Evolutionary conservation across 495 filamentous ascomycete species (phyloP).

Genomic region (Lophiostoma macrostomum): DNA sequence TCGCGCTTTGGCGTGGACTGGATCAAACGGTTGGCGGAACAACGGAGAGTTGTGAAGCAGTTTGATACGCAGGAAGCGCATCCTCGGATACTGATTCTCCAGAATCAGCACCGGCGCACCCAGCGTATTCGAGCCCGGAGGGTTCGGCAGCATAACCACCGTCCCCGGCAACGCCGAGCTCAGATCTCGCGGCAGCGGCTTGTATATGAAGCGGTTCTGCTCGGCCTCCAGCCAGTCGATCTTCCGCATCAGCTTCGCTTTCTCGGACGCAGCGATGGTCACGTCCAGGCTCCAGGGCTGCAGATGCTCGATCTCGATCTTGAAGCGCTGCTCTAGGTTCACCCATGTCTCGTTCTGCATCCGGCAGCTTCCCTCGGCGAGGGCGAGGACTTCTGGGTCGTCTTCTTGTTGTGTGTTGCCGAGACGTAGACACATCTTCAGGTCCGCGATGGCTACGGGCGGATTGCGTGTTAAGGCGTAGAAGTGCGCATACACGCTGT

Average conservation of each 20-base stretch:
- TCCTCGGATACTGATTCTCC: constrained; percentile 3
- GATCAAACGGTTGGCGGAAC: not conserved
- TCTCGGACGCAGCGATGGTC: not conserved
- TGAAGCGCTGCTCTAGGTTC: constrained; percentile 13
- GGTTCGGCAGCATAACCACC: constrained; percentile 9
- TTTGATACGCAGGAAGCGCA: constrained; percentile 14
- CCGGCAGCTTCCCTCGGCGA: not conserved
- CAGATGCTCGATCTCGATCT: constrained; percentile 3
- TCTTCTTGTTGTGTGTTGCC: not conserved
- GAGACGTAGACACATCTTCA: constrained; percentile 7
- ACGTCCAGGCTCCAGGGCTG: constrained; percentile 5
- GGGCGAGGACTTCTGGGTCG: not conserved
- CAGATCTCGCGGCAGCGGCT: constrained; percentile 9
- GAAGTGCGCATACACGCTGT: constrained; percentile 5
- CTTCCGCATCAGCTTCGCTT: not conserved
- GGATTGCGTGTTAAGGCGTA: constrained; percentile 8
- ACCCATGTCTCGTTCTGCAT: constrained; percentile 17
- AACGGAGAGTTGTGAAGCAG: not conserved
- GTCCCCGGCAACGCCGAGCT: not conserved
- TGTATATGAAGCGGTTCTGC: constrained; percentile 21
- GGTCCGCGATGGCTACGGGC: constrained; percentile 4
- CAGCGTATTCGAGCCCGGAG: not conserved
- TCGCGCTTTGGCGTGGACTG: not conserved
- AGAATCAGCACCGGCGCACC: constrained; percentile 13
- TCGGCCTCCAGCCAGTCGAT: constrained; percentile 5